Evolutionary conservation across 768 basidiomycete genomes (phyloP), one percentile per base, ranked within the genome.

Genomic region (Goffeauzyma gilvescens): DNA sequence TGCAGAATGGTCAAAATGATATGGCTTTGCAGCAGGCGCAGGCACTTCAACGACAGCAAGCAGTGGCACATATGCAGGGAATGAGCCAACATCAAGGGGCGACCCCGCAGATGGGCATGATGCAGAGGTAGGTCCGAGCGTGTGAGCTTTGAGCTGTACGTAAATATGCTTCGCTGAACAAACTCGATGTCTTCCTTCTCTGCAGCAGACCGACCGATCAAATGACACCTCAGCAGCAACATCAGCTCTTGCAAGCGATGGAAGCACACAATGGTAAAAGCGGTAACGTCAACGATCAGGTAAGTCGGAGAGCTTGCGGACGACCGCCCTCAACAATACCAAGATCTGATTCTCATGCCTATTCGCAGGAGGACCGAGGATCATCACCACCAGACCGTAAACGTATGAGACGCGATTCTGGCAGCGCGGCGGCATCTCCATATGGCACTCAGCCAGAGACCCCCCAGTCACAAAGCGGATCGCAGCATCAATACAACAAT

Each of bases 181-280:
- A 45, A 45, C 28, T 31, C 32, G 23, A 40, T 45, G 44, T 38
- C 32, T n/a, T n/a, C n/a, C n/a, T n/a, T n/a, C n/a, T n/a, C n/a
- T n/a, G n/a, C n/a, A n/a, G n/a, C n/a, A n/a, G n/a, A n/a, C n/a
- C n/a, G n/a, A n/a, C n/a, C n/a, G n/a, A n/a, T 4, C 42, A 45
- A n/a, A 27, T 45, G 44, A 45, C 44, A 28, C 44, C 44, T 40
- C 44, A 45, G 15, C 40, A 41, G 20, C 40, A 41, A 32, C 40
- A 41, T 17, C 24, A 32, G 18, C 33, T 32, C 25, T 21, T 41
- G 12, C 40, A 41, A 18, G 30, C 31, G 25, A 41, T 41, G 40
- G n/a, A n/a, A n/a, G n/a, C n/a, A n/a, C n/a, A n/a, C n/a, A n/a
- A n/a, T n/a, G n/a, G n/a, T n/a, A n/a, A n/a, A n/a, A n/a, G n/a